A percentile compares a stretch with the other conserved stretches of the same genome.
Evolutionary conservation across 2,329 filamentous ascomycete genomes (phyloP).

Genomic region (Paracamarosporium sp.): DNA sequence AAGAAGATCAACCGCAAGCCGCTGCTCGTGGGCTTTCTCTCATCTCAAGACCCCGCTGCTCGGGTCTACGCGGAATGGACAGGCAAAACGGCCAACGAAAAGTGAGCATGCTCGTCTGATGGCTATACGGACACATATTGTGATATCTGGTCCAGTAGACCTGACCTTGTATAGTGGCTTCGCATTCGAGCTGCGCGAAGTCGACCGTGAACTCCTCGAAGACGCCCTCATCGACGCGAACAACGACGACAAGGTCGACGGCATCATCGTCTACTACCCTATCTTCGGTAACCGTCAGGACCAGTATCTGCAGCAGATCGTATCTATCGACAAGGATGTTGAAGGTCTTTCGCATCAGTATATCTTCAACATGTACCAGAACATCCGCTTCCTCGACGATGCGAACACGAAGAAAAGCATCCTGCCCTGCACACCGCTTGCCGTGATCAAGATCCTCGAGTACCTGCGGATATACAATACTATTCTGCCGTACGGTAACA

Average conservation of each 20-base stretch:
- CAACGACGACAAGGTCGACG: conserved; percentile 76
- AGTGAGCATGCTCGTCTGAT: conserved; percentile 67
- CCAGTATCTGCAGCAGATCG: conserved; percentile 94
- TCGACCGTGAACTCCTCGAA: conserved; percentile 88
- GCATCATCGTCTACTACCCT: conserved; percentile 97
- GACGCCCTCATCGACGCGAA: conserved; percentile 88
- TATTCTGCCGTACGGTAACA: conserved; percentile 89
- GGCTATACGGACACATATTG: neutral
- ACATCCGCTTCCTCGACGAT: conserved; percentile 91
- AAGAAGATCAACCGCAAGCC: conserved; percentile 75
- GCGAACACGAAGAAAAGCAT: conserved; percentile 85
- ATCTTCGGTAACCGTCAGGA: conserved; percentile 93
- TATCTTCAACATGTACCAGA: conserved; percentile 99
- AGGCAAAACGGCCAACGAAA: conserved; percentile 92
- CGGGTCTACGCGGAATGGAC: conserved; percentile 97
- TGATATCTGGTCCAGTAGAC: neutral
- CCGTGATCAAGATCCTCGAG: conserved; percentile 96
- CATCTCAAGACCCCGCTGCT: conserved; percentile 89
- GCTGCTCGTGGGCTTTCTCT: conserved; percentile 87
- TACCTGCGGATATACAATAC: conserved; percentile 96
- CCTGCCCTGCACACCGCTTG: conserved; percentile 92
- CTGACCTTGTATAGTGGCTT: conserved; percentile 71
- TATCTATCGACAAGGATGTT: conserved; percentile 89
- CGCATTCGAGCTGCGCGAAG: conserved; percentile 81
- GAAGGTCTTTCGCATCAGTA: conserved; percentile 93